Evolutionary conservation across 202 grass and related monocot genomes (phyloP).

Genomic region (Bolboschoenoplectus hybrid): DNA sequence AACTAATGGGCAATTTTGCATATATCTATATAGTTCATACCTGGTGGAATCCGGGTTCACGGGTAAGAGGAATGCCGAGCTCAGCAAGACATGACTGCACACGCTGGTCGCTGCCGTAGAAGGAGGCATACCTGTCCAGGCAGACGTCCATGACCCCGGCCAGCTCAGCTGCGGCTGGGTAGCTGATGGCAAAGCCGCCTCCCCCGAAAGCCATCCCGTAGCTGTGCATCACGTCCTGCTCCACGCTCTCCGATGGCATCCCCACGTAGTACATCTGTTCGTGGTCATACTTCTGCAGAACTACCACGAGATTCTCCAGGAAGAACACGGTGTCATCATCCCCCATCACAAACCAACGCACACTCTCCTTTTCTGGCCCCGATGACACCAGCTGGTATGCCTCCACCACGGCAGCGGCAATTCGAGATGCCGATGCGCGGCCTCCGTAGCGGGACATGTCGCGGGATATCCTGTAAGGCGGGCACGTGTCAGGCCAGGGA

Average conservation of each 20-base stretch:
- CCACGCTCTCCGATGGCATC: conserved; percentile 91
- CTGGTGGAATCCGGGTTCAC: conserved; percentile 55
- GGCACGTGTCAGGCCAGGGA: conserved; percentile 32
- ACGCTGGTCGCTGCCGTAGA: conserved; percentile 52
- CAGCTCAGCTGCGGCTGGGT: conserved; percentile 39
- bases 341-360: conserved; percentile 57
- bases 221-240: conserved; percentile 86
- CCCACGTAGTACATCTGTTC: conserved; percentile 89
- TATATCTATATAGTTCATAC: neutral
- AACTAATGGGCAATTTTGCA: too few species aligned
- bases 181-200: conserved; percentile 53
- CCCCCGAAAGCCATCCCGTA: conserved; percentile 55
- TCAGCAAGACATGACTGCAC: conserved; percentile 46
- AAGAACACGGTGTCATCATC: conserved; percentile 66
- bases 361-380: neutral
- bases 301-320: conserved; percentile 47
- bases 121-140: conserved; percentile 40
- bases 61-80: conserved; percentile 50
- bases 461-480: conserved; percentile 45
- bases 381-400: conserved; percentile 26
- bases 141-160: conserved; percentile 40
- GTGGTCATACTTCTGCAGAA: conserved; percentile 51
- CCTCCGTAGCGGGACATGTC: conserved; percentile 43
- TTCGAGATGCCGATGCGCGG: conserved; percentile 39
- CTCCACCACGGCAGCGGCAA: conserved; percentile 47